Evolutionary conservation across 108 stramenopile genomes (phyloP).

Genomic region (Skeletonema marinoi): DNA sequence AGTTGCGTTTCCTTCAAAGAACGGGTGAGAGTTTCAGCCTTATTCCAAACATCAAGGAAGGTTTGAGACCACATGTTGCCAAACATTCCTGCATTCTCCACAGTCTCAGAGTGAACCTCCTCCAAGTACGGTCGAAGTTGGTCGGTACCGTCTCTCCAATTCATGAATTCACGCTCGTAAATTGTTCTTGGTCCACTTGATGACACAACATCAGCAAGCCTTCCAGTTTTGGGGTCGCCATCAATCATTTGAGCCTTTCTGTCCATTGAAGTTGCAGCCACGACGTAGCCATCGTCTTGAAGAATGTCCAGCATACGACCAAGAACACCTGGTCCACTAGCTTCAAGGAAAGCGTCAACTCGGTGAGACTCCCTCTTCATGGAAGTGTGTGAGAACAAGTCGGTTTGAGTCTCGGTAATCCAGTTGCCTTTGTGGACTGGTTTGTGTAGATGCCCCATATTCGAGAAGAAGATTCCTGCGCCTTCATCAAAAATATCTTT

Average conservation of each 20-base stretch:
- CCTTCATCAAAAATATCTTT: constrained; percentile 40
- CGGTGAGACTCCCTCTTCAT: constrained; percentile 27
- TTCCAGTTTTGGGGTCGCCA: constrained; percentile 31
- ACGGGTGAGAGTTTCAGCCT: constrained; percentile 9
- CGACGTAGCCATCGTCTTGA: constrained; percentile 23
- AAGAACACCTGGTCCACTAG: constrained; percentile 40
- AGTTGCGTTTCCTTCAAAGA: constrained; percentile 8
- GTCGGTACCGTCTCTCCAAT: constrained; percentile 5
- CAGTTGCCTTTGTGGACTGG: constrained; percentile 41
- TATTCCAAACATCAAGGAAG: constrained; percentile 38
- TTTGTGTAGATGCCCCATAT: constrained; percentile 27
- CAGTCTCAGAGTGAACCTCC: constrained; percentile 26
- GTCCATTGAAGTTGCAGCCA: constrained; percentile 38
- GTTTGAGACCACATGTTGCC: constrained; percentile 46
- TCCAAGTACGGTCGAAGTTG: constrained; percentile 21
- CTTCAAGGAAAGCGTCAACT: constrained; percentile 42
- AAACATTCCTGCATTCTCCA: constrained; percentile 37
- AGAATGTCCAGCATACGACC: constrained; percentile 52
- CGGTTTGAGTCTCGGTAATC: constrained; percentile 35
- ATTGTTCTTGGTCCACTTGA: constrained; percentile 15
- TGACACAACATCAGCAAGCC: constrained; percentile 38
- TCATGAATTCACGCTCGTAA: constrained; percentile 10
- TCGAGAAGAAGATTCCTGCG: constrained; percentile 26
- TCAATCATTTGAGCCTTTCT: constrained; percentile 32
- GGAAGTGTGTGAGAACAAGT: constrained; percentile 38